Conservation (phyloP, 75 land plant genomes). For the Picea glauca region DNA sequence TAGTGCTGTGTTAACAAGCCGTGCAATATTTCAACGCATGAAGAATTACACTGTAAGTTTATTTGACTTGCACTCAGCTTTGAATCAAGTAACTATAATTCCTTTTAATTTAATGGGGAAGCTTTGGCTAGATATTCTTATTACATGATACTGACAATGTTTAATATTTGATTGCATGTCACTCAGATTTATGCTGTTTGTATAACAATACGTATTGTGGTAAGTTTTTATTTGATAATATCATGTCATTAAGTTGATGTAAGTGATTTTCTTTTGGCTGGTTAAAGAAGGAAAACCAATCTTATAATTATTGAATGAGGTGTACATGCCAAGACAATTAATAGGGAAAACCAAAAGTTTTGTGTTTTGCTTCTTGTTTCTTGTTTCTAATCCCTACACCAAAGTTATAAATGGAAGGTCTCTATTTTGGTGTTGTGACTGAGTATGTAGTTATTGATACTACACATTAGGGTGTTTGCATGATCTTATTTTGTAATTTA, state of each 20-base stretch:
- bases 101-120: neutral
- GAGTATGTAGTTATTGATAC: neutral
- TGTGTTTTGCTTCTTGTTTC: no score
- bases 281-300: neutral
- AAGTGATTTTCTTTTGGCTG: neutral
- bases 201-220: conserved; percentile 61
- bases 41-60: conserved; percentile 49
- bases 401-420: neutral
- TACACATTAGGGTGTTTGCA: neutral
- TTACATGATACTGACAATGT: neutral
- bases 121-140: neutral
- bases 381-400: neutral
- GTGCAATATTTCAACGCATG: conserved; percentile 63
- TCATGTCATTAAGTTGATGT: neutral
- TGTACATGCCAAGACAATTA: neutral
- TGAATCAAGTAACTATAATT: neutral
- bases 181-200: conserved; percentile 55
- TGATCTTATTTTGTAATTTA: neutral
- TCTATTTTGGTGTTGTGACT: neutral
- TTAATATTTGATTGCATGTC: conserved; percentile 1
- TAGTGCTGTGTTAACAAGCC: conserved; percentile 57
- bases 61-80: neutral
- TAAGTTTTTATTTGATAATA: conserved; percentile 16
- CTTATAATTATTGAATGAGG: neutral
- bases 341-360: neutral